Evolutionary conservation across 208 protist genomes (phyloP).

Genomic region (Vickermania ingenoplastis): DNA sequence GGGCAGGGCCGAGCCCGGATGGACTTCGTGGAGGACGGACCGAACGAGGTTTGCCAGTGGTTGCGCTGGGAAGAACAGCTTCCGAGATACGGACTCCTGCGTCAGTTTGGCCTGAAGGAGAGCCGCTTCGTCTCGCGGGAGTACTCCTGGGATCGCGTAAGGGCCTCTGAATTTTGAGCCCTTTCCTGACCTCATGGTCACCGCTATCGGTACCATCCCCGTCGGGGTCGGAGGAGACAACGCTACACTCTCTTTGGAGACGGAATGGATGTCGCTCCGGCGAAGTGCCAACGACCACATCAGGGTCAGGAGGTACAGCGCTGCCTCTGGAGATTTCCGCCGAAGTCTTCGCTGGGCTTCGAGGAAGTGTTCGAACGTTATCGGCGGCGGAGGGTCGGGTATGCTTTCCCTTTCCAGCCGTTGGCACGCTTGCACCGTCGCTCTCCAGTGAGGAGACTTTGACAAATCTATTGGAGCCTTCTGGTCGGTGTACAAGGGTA

Average conservation of each 20-base stretch:
- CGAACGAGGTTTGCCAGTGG: not conserved
- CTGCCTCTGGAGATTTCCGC: not conserved
- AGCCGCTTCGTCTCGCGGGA: not conserved
- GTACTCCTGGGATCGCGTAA: not conserved
- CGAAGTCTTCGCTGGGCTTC: not conserved
- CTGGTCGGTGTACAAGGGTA: not conserved
- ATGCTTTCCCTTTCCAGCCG: not conserved
- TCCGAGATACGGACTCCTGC: not conserved
- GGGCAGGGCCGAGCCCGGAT: not conserved
- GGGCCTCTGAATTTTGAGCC: not conserved
- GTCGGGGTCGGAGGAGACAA: not conserved
- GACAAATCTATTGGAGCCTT: not conserved
- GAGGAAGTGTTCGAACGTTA: not conserved
- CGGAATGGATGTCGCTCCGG: too few relatives aligned
- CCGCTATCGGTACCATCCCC: not conserved
- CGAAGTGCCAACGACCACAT: not conserved
- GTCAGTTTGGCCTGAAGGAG: not conserved
- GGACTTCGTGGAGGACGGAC: not conserved
- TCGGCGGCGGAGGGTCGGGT: not conserved
- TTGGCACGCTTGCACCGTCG: not conserved
- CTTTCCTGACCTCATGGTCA: not conserved
- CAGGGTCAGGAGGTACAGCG: not conserved
- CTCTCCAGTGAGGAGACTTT: not conserved
- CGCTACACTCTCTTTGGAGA: too few relatives aligned
- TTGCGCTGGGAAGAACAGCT: not conserved